These are phyloP conservation scores for Beauveria caledonica DNA, from an alignment of 2,329 filamentous ascomycete genomes.

Conservation along the genomic window DNA sequence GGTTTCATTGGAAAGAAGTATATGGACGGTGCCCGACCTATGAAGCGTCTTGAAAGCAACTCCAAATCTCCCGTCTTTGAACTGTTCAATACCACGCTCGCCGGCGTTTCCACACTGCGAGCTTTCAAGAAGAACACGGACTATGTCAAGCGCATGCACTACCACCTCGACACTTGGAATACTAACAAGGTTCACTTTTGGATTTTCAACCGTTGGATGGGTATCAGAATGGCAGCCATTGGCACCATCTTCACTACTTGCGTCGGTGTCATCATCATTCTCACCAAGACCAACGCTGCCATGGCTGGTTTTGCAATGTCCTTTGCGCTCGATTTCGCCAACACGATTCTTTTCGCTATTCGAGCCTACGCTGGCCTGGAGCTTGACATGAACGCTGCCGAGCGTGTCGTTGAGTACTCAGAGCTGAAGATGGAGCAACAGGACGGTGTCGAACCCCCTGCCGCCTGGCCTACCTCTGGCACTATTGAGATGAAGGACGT, in stretches of 20 bases:
- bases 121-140: conserved; percentile 61
- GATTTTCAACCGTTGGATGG: conserved; percentile 71
- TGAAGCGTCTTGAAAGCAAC: conserved; percentile 70
- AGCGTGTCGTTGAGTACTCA: conserved; percentile 68
- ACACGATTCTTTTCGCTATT: conserved; percentile 56
- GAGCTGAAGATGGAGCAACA: conserved; percentile 59
- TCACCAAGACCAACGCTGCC: conserved; percentile 54
- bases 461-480: conserved; percentile 69
- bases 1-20: conserved; percentile 53
- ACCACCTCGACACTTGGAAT: conserved; percentile 59
- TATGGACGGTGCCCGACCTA: conserved; percentile 61
- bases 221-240: conserved; percentile 61
- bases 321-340: conserved; percentile 63
- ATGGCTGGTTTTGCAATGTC: conserved; percentile 68
- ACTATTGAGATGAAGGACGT: conserved; percentile 65
- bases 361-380: conserved; percentile 63
- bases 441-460: conserved; percentile 52
- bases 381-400: conserved; percentile 70
- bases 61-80: conserved; percentile 75
- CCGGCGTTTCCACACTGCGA: conserved; percentile 66
- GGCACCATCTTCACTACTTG: conserved; percentile 61
- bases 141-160: conserved; percentile 63
- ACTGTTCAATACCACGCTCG: conserved; percentile 64
- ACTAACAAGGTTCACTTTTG: conserved; percentile 59
- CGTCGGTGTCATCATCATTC: conserved; percentile 56